Conservation (phyloP, 306 rosid genomes). For the Pyrus communis region DNA sequence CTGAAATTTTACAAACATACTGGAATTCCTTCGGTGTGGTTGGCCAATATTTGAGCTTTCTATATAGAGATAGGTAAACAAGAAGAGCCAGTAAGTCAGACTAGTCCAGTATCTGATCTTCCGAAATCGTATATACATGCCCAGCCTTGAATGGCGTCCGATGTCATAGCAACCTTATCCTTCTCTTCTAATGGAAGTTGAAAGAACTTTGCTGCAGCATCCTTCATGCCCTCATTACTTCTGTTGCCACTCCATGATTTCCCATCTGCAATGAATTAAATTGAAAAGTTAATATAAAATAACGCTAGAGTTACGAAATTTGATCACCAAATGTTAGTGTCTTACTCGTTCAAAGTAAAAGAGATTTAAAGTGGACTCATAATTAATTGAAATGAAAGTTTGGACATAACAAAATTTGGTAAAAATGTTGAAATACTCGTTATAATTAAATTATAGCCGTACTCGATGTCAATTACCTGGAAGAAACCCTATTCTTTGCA, state of each 20-base stretch:
- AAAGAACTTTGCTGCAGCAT: slow-evolving; percentile 3
- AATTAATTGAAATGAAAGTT: neutral
- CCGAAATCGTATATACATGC: slow-evolving; percentile 16
- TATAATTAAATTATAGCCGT: neutral
- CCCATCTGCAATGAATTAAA: slow-evolving; percentile 1
- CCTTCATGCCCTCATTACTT: slow-evolving; percentile 8
- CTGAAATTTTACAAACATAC: neutral
- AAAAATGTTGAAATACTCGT: neutral
- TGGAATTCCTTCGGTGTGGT: slow-evolving; percentile 9
- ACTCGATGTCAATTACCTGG: slow-evolving; percentile 3
- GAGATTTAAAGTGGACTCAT: neutral
- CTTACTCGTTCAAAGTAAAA: too few species aligned
- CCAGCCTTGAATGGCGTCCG: slow-evolving; percentile 22
- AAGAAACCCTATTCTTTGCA: slow-evolving; percentile 36
- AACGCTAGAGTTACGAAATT: neutral
- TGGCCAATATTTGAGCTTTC: slow-evolving; percentile 33
- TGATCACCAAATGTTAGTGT: neutral
- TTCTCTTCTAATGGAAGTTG: slow-evolving; percentile 23
- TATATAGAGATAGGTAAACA: slow-evolving; percentile 3
- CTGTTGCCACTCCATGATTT: slow-evolving; percentile 21
- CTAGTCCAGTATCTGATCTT: slow-evolving; percentile 29
- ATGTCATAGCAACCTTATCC: slow-evolving; percentile 17
- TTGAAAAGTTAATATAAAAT: neutral
- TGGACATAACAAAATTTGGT: neutral
- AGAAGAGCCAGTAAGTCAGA: neutral